A percentile compares a stretch with the other conserved stretches of the same genome.
These are phyloP conservation scores for Suillus subaureus DNA, from an alignment of 768 basidiomycete species.

Conservation along the genomic window DNA sequence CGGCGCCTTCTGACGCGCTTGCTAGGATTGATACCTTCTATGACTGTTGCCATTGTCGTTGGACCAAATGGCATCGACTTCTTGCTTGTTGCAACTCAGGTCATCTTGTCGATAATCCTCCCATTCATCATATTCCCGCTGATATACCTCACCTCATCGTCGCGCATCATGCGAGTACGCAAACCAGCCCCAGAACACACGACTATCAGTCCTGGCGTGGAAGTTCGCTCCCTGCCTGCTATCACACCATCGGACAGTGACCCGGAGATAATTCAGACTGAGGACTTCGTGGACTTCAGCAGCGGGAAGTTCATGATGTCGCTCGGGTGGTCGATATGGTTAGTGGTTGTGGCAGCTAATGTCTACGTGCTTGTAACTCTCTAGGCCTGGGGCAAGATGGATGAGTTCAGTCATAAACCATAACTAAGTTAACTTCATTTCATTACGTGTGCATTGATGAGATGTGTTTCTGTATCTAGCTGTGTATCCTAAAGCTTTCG, in stretches of 20 bases:
- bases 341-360: conserved; percentile 71
- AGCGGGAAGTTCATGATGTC: conserved; percentile 52
- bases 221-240: background rate
- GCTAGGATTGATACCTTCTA: conserved; percentile 80
- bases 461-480: background rate
- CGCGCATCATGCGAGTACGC: conserved; percentile 69
- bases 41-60: conserved; percentile 72
- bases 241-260: background rate
- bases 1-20: conserved; percentile 84
- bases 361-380: conserved; percentile 72
- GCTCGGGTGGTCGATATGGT: conserved; percentile 62
- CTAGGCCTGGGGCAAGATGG: conserved; percentile 45
- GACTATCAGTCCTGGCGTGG: background rate
- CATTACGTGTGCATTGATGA: background rate
- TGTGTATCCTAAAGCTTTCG: background rate
- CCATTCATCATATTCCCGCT: conserved; percentile 87
- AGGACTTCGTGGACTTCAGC: conserved; percentile 60
- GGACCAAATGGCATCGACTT: conserved; percentile 72
- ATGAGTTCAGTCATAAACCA: conserved; percentile 8
- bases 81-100: conserved; percentile 86
- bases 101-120: conserved; percentile 78
- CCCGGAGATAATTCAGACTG: conserved; percentile 22
- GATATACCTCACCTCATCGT: conserved; percentile 69
- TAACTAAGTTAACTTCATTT: background rate
- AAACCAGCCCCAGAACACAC: conserved; percentile 14